These are phyloP conservation scores for Cucumis melo DNA, from an alignment of 306 rosid species.

Conservation along the genomic window DNA sequence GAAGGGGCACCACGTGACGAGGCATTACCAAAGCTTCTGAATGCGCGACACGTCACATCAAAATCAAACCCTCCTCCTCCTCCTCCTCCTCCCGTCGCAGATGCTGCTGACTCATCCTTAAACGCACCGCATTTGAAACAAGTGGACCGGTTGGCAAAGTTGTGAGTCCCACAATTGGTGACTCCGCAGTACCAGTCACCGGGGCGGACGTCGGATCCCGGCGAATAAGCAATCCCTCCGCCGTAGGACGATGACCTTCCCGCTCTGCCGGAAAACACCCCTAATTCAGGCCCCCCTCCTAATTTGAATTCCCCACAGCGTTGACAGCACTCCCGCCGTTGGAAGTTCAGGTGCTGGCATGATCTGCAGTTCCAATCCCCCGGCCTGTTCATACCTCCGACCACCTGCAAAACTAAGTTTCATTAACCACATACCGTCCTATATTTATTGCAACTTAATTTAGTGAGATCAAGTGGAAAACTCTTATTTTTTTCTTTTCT, in stretches of 20 bases:
- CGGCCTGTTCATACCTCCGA: constrained; percentile 65
- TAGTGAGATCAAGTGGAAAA: too few relatives aligned
- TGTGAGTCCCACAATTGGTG: constrained; percentile 68
- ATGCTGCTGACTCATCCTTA: constrained; percentile 30
- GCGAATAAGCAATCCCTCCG: constrained; percentile 22
- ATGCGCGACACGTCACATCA: constrained; percentile 25
- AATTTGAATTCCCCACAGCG: constrained; percentile 70
- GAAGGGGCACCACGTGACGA: constrained; percentile 28
- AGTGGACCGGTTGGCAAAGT: constrained; percentile 87
- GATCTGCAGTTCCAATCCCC: constrained; percentile 98
- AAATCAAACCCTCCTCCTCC: not conserved
- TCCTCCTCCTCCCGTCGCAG: not conserved
- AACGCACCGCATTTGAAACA: constrained; percentile 94
- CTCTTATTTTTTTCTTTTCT: too few relatives aligned
- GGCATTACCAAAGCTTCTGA: constrained; percentile 1
- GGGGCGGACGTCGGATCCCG: constrained; percentile 58
- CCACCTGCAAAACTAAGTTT: too few relatives aligned
- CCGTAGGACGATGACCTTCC: constrained; percentile 42
- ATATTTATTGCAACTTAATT: too few relatives aligned
- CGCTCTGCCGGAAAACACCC: constrained; percentile 8
- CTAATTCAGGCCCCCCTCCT: constrained; percentile 36
- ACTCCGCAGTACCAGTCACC: constrained; percentile 90
- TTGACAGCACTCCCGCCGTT: constrained; percentile 93
- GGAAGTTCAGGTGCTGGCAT: constrained; percentile 92
- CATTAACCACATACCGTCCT: too few relatives aligned